phyloP scores from a whole-genome alignment of 352 stramenopile genomes.

The Phytopythium cucurbitacearum region DNA sequence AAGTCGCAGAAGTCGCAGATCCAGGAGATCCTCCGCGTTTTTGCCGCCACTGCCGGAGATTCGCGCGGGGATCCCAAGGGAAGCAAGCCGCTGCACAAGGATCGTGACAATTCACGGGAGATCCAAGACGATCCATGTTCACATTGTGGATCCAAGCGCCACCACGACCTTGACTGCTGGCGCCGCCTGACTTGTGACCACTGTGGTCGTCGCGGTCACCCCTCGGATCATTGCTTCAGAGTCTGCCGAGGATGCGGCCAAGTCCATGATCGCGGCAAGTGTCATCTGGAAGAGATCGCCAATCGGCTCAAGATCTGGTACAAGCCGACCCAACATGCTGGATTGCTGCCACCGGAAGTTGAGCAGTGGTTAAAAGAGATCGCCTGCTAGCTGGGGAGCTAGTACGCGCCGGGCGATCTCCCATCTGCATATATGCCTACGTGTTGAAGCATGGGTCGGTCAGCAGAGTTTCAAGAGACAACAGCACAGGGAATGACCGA shows the following conservation, averaged over 20 bases:
- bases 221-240: slow-evolving; percentile 8
- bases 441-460: too few relatives aligned
- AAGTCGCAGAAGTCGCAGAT: too few relatives aligned
- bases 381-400: slow-evolving; percentile 10
- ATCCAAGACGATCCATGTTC: background rate
- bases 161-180: slow-evolving; percentile 9
- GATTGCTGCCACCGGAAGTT: slow-evolving; percentile 3
- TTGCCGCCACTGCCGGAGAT: too few relatives aligned
- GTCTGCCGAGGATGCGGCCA: slow-evolving; percentile 8
- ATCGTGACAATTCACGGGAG: background rate
- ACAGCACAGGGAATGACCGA: too few relatives aligned
- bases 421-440: slow-evolving; percentile 11
- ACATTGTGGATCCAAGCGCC: slow-evolving; percentile 4
- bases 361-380: slow-evolving; percentile 17
- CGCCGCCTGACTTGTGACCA: slow-evolving; percentile 10
- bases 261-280: slow-evolving; percentile 6
- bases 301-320: slow-evolving; percentile 10
- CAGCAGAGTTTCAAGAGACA: too few relatives aligned
- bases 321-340: slow-evolving; percentile 6
- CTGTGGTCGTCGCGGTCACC: slow-evolving; percentile 7
- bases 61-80: slow-evolving; percentile 1
- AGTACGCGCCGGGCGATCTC: slow-evolving; percentile 12
- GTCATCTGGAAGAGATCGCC: slow-evolving; percentile 9
- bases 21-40: too few relatives aligned
- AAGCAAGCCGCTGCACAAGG: too few relatives aligned